Evolutionary conservation across 75 land plant species (phyloP), one percentile per base, ranked within the genome.

Genomic region (Cryptomeria japonica): DNA sequence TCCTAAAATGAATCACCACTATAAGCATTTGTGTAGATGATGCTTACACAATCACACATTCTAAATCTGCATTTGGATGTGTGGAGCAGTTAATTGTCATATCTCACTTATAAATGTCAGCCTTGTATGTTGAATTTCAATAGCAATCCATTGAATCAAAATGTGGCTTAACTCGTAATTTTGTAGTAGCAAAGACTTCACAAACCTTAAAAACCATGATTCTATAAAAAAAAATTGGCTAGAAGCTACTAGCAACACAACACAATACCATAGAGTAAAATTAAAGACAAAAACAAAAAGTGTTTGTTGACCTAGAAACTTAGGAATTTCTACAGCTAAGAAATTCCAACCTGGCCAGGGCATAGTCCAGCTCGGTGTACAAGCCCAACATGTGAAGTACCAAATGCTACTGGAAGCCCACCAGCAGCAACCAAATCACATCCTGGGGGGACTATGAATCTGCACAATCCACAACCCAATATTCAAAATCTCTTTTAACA

Each of bases 341-440:
- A 38, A 70, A 34, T 46, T 42, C 46, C 61, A 15, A 98, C 99
- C 95, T 98, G 99, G 25, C 95, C 95, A 41, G 95, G 78, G 32
- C 61, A 84, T 85, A 97, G 90, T 38, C 93, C 76, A n/a, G 99
- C 99, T 90, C 99, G 92, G 84, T 98, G 97, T 79, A 96, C 95
- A 87, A 98, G 94, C 1, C 93, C 99, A 9, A 98, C 88, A 89
- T 98, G 99, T 37, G 99, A 98, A 68, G 99, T 98, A 19, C 99
- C 99, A 91, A 90, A 98, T 16, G 97, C 99, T 86, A 98, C 93
- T 19, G 99, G 99, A 53, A 98, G 94, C 41, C 95, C 99, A 36
- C 91, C 97, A 47, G 96, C 99, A 73, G 93, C 95, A 80, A 96
- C 88, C 72, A 98, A 39, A 89, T 98, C 96, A 85, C 99, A 97